A percentile compares a stretch with the other conserved stretches of the same genome.
These are phyloP conservation scores for Ustilago hordei DNA, from an alignment of 1,284 basidiomycete genomes.

Conservation along the genomic window DNA sequence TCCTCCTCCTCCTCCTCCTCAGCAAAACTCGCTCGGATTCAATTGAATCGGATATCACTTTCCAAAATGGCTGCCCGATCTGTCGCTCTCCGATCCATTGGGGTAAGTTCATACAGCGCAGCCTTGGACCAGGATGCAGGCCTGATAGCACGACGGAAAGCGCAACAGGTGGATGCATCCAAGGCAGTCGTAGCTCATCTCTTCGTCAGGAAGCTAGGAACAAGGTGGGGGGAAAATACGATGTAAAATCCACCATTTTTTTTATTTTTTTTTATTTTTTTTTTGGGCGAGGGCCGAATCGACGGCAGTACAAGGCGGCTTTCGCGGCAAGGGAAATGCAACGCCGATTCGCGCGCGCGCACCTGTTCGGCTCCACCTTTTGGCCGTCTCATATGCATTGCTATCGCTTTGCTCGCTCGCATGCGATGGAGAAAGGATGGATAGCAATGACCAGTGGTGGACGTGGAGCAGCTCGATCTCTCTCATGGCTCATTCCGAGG, in stretches of 20 bases:
- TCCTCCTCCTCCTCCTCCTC: slow-evolving; percentile 4
- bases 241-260: no score
- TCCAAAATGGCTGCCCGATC: slow-evolving; percentile 52
- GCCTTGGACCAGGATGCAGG: background rate
- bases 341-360: background rate
- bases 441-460: background rate
- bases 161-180: background rate
- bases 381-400: background rate
- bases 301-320: background rate
- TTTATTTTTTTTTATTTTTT: no score
- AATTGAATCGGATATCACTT: no score
- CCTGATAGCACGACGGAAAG: background rate
- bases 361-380: slow-evolving; percentile 6
- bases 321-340: background rate
- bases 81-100: slow-evolving; percentile 45
- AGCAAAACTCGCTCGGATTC: background rate
- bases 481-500: background rate
- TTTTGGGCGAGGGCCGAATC: no score
- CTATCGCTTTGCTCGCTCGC: background rate
- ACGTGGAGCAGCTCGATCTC: background rate
- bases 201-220: no score
- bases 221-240: background rate
- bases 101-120: slow-evolving; percentile 33
- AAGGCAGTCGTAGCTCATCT: background rate
- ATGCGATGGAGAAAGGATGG: background rate